These are phyloP conservation scores for Hemileccinum hortonii DNA, from an alignment of 1,284 basidiomycete genomes.

Conservation along the genomic window DNA sequence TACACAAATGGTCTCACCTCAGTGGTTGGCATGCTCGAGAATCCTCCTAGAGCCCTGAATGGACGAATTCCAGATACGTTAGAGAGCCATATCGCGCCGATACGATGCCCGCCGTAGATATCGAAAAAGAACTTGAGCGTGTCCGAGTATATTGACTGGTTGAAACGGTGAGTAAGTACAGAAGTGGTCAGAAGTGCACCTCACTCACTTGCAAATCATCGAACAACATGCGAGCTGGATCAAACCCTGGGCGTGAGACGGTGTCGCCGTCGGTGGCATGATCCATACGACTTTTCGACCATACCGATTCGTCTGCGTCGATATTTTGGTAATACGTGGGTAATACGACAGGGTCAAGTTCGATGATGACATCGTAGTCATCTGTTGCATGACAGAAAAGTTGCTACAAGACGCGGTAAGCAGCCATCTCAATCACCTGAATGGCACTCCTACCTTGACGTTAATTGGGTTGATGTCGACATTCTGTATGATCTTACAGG, in stretches of 20 bases:
- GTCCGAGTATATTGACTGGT: slow-evolving; percentile 73
- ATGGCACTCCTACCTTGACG: slow-evolving; percentile 48
- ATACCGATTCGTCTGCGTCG: slow-evolving; percentile 45
- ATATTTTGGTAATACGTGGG: slow-evolving; percentile 76
- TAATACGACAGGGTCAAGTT: slow-evolving; percentile 64
- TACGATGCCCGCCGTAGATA: slow-evolving; percentile 71
- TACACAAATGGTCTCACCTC: slow-evolving; percentile 32
- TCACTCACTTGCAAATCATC: slow-evolving; percentile 66
- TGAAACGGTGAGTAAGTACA: slow-evolving; percentile 5
- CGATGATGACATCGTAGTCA: slow-evolving; percentile 86
- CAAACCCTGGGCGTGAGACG: slow-evolving; percentile 67
- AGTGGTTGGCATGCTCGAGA: slow-evolving; percentile 59
- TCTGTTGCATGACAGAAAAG: slow-evolving; percentile 82
- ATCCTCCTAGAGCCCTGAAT: slow-evolving; percentile 85
- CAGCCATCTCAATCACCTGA: background rate
- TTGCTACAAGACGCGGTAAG: slow-evolving; percentile 43
- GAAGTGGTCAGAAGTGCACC: background rate
- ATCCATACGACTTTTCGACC: slow-evolving; percentile 45
- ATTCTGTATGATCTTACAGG: slow-evolving; percentile 42
- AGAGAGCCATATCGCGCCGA: slow-evolving; percentile 90
- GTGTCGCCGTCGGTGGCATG: slow-evolving; percentile 46
- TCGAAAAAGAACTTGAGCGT: slow-evolving; percentile 88
- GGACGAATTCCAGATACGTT: slow-evolving; percentile 52
- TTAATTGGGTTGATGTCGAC: slow-evolving; percentile 34
- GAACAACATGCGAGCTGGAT: slow-evolving; percentile 73